Percentiles rank a stretch among this genome's conserved stretches.
Evolutionary conservation across 2,329 filamentous ascomycete genomes (phyloP).

Genomic region (Juglanconis sp.): DNA sequence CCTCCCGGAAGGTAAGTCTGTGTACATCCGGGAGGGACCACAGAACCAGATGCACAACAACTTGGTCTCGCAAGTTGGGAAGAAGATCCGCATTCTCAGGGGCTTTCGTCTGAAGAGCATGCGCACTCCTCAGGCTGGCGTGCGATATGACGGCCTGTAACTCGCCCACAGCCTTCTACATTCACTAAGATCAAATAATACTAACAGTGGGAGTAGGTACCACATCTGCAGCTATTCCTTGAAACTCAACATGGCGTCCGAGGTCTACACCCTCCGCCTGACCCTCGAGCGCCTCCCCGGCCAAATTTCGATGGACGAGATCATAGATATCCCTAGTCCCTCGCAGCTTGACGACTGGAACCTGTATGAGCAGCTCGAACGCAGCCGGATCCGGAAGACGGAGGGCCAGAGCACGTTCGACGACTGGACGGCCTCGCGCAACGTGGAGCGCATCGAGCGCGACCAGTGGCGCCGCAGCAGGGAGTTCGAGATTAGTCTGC

Average conservation of each 20-base stretch:
- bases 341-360: slow-evolving; percentile 57
- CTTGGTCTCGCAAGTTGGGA: slow-evolving; percentile 47
- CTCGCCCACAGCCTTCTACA: slow-evolving; percentile 21
- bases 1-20: slow-evolving; percentile 29
- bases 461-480: slow-evolving; percentile 14
- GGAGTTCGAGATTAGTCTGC: neutral
- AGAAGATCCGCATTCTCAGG: slow-evolving; percentile 49
- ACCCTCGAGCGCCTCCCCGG: slow-evolving; percentile 41
- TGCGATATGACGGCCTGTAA: slow-evolving; percentile 58
- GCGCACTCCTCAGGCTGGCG: slow-evolving; percentile 48
- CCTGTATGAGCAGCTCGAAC: slow-evolving; percentile 46
- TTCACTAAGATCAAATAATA: no score
- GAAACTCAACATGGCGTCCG: slow-evolving; percentile 36
- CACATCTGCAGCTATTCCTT: slow-evolving; percentile 45
- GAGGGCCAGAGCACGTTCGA: slow-evolving; percentile 38
- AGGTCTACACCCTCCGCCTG: slow-evolving; percentile 42
- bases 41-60: slow-evolving; percentile 45
- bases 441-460: slow-evolving; percentile 23
- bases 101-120: slow-evolving; percentile 49
- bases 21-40: slow-evolving; percentile 44
- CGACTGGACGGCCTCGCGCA: slow-evolving; percentile 37
- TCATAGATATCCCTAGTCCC: slow-evolving; percentile 46
- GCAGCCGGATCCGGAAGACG: slow-evolving; percentile 36
- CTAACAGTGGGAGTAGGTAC: slow-evolving; percentile 38
- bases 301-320: slow-evolving; percentile 40